Evolutionary conservation across 2,329 filamentous ascomycete species (phyloP), one percentile per base, ranked within the genome.

Genomic region (Stachybotrys chartarum): DNA sequence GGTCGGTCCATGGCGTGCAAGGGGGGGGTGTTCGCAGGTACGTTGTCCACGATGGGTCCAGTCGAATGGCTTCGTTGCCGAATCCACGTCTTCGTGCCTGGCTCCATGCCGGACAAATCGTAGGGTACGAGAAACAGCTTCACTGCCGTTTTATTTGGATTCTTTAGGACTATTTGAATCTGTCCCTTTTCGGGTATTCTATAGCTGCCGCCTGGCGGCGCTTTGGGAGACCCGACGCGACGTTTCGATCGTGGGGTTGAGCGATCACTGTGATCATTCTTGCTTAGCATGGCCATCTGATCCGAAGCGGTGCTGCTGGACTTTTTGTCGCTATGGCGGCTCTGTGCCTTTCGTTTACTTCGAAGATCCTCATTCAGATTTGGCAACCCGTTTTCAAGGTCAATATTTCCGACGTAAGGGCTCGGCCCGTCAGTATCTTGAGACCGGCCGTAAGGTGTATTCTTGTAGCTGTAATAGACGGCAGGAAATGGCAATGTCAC

Each of bases 111-210:
- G 1, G 84, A 81, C 1, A 99, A 77, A 67, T 97, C 91, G 63
- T 97, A 99, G 0, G 93, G 94, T 3, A 99, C 84, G 30, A 97
- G 79, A 63, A 97, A 97, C 0, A 99, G 78, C 70, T 99, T 97
- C 54, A 97, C 93, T 1, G 94, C 94, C 4, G 94, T 97, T 68
- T 97, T 97, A 74, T 97, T 96, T 16, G 92, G 93, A 64, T 97
- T 99, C 70, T 97, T 97, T 69, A 99, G 90, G 58, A 99, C 87
- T 60, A 99, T 96, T 65, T 99, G 94, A 14, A 99, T 78, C 70
- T 97, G 94, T 0, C 94, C 94, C 69, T 92, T 88, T 66, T 94
- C 87, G 0, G 94, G 94, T 54, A 99, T 96, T 48, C 94, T 87
- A 69, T 97, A 99, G 66, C 89, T 90, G 42, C 94, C 93, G 7